Evolutionary conservation across 2,329 filamentous ascomycete genomes (phyloP).

Genomic region (Cadophora sp.): DNA sequence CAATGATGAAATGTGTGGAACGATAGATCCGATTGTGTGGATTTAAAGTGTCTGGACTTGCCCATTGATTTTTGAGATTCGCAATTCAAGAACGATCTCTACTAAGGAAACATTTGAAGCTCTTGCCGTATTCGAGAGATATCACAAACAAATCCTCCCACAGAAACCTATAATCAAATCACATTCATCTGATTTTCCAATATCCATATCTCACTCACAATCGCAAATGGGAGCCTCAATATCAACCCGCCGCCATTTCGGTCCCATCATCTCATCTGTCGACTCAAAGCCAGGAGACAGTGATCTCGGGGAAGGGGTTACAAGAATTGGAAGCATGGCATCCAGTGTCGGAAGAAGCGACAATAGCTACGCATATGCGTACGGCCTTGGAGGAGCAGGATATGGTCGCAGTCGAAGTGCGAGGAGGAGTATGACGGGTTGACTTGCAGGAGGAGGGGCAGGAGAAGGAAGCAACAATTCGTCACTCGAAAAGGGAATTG

Average conservation of each 20-base stretch:
- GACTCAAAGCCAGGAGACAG: background rate
- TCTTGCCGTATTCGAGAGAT: background rate
- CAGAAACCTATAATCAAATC: background rate
- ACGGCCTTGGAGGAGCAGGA: conserved; percentile 6
- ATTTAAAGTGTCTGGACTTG: conserved; percentile 6
- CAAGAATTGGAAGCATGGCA: background rate
- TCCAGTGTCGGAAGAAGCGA: background rate
- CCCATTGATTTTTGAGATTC: background rate
- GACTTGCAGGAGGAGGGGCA: background rate
- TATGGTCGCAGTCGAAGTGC: background rate
- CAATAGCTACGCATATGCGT: conserved; percentile 2
- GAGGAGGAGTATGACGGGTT: conserved; percentile 3
- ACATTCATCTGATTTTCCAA: background rate
- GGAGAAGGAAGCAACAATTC: background rate
- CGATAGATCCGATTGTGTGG: background rate
- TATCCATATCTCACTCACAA: background rate
- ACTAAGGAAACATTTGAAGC: background rate
- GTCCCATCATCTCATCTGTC: background rate
- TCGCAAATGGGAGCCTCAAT: conserved; percentile 7
- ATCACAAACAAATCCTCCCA: background rate
- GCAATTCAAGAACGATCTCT: background rate
- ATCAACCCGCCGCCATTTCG: conserved; percentile 8
- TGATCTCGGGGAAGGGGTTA: background rate
- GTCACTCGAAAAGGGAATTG: background rate
- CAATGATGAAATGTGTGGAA: background rate